These are phyloP conservation scores for Acidomyces sp. DNA, from an alignment of 495 filamentous ascomycete genomes.

Conservation along the genomic window DNA sequence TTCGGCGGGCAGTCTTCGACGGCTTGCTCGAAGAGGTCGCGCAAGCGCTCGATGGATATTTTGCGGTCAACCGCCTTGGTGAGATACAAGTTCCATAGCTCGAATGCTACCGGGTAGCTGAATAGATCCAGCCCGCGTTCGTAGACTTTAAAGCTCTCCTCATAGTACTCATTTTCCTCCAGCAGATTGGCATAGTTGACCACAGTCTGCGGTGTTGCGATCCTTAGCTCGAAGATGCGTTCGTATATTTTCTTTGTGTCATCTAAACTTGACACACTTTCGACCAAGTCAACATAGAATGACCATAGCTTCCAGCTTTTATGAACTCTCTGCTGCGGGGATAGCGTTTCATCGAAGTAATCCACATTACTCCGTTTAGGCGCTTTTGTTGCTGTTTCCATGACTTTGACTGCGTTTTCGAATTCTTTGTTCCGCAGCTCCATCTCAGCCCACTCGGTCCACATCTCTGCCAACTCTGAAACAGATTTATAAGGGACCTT, in stretches of 20 bases:
- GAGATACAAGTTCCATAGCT: slow-evolving; percentile 96
- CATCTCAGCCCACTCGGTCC: slow-evolving; percentile 98
- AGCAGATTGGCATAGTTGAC: slow-evolving; percentile 96
- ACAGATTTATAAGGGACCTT: slow-evolving; percentile 96
- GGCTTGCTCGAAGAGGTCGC: slow-evolving; percentile 95
- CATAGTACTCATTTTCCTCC: slow-evolving; percentile 90
- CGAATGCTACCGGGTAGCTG: slow-evolving; percentile 94
- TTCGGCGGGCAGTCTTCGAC: slow-evolving; percentile 89
- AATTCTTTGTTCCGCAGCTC: slow-evolving; percentile 93
- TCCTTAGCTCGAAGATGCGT: slow-evolving; percentile 92
- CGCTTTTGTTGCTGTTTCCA: slow-evolving; percentile 92
- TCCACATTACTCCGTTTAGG: slow-evolving; percentile 91
- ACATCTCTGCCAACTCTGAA: slow-evolving; percentile 89
- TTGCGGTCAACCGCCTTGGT: slow-evolving; percentile 94
- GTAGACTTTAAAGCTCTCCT: slow-evolving; percentile 96
- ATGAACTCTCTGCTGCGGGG: slow-evolving; percentile 90
- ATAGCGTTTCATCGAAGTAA: slow-evolving; percentile 91
- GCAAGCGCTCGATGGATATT: slow-evolving; percentile 83
- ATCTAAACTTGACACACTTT: slow-evolving; percentile 80
- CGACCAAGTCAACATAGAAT: slow-evolving; percentile 97
- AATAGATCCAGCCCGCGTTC: slow-evolving; percentile 94
- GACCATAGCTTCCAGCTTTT: slow-evolving; percentile 99
- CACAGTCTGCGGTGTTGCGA: slow-evolving; percentile 94
- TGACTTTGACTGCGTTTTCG: slow-evolving; percentile 83
- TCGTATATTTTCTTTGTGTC: slow-evolving; percentile 93